phyloP scores from a whole-genome alignment of 73 alveolate genomes.

The Blepharisma japonicum region DNA sequence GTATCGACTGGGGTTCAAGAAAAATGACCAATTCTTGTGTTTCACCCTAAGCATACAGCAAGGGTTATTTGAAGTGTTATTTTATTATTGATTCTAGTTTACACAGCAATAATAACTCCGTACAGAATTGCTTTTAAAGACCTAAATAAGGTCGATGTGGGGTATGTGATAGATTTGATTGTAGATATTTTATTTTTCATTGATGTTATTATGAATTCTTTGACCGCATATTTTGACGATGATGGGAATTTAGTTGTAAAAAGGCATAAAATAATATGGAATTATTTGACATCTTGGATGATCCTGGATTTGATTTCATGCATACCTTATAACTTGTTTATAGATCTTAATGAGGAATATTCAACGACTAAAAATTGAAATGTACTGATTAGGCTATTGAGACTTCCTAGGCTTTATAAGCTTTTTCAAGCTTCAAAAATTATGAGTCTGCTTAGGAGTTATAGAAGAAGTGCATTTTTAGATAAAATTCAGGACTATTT shows the following conservation, averaged over 20 bases:
- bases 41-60: constrained; percentile 62
- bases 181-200: constrained; percentile 52
- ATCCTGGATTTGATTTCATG: constrained; percentile 58
- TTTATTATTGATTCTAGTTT: constrained; percentile 44
- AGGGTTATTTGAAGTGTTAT: constrained; percentile 51
- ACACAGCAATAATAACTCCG: constrained; percentile 70
- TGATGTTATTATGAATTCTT: constrained; percentile 59
- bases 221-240: constrained; percentile 64
- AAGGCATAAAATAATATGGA: constrained; percentile 37
- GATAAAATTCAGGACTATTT: constrained; percentile 55
- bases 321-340: constrained; percentile 40
- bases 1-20: neutral
- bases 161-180: constrained; percentile 45
- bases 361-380: constrained; percentile 32
- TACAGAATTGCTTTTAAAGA: constrained; percentile 48
- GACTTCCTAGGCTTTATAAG: constrained; percentile 66
- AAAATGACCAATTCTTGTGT: constrained; percentile 29
- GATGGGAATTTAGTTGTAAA: constrained; percentile 47
- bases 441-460: constrained; percentile 40
- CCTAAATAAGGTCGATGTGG: constrained; percentile 5
- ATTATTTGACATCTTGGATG: constrained; percentile 58
- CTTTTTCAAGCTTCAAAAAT: constrained; percentile 48
- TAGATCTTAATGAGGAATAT: constrained; percentile 17
- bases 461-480: constrained; percentile 41
- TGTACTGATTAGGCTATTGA: constrained; percentile 41